Evolutionary conservation across 2,329 filamentous ascomycete genomes (phyloP).

Genomic region (Sporothrix dimorphospora): DNA sequence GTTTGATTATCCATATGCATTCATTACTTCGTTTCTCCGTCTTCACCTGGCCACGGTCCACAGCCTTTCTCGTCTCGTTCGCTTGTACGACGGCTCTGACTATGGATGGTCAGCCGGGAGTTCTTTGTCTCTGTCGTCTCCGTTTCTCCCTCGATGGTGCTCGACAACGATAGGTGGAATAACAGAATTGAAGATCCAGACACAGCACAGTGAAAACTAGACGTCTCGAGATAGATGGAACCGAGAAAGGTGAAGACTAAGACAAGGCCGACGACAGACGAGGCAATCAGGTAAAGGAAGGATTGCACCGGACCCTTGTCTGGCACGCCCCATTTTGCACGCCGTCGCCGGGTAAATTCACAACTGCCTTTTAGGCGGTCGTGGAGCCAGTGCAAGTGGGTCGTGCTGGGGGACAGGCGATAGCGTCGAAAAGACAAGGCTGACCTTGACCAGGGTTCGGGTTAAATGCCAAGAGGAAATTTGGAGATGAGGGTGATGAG

Average conservation of each 20-base stretch:
- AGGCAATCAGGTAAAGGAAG: background rate
- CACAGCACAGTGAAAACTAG: background rate
- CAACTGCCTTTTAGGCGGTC: background rate
- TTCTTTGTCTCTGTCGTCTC: too few species aligned
- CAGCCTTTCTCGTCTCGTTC: too few species aligned
- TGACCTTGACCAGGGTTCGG: slow-evolving; percentile 2
- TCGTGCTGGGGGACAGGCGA: background rate
- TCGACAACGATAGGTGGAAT: background rate
- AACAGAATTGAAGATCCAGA: background rate
- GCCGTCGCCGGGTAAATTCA: slow-evolving; percentile 1
- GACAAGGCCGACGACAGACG: too few species aligned
- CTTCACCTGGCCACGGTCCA: background rate
- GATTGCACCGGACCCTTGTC: background rate
- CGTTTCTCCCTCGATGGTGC: too few species aligned
- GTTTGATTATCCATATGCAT: too few species aligned
- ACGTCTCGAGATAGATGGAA: background rate
- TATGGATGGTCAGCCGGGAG: too few species aligned
- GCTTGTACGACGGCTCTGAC: too few species aligned
- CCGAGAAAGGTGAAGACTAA: slow-evolving; percentile 5
- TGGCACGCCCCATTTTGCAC: background rate
- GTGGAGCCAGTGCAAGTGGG: background rate
- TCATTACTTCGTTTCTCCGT: background rate
- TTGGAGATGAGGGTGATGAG: background rate
- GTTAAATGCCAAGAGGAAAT: background rate
- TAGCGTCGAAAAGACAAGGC: background rate